A percentile compares a stretch with the other conserved stretches of the same genome.
These are phyloP conservation scores for Aspergillus ostianus DNA, from an alignment of 495 filamentous ascomycete genomes.

Conservation along the genomic window DNA sequence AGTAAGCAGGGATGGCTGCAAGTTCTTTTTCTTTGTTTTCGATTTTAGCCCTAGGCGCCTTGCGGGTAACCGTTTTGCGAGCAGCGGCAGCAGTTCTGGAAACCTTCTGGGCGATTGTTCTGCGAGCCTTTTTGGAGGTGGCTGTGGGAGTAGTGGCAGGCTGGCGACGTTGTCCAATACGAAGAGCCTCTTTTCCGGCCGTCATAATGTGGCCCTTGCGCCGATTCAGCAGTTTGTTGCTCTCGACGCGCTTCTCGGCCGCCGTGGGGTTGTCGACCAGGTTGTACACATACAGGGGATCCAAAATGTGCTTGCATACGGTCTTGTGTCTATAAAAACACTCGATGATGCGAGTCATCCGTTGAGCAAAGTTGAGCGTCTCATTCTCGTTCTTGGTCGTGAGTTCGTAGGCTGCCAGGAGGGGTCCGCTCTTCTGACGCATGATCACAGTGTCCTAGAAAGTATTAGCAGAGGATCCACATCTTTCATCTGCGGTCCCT, in stretches of 20 bases:
- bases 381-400: constrained; percentile 4
- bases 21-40: neutral
- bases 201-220: constrained; percentile 23
- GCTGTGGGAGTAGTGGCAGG: neutral
- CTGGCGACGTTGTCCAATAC: neutral
- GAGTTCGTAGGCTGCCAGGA: constrained; percentile 7
- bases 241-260: constrained; percentile 21
- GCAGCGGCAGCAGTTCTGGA: neutral
- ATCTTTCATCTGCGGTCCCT: neutral
- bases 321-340: constrained; percentile 27
- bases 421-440: constrained; percentile 11
- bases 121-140: constrained; percentile 4
- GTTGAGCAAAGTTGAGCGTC: constrained; percentile 6
- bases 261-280: constrained; percentile 36
- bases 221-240: constrained; percentile 27
- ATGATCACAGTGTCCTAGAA: constrained; percentile 9
- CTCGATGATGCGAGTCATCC: constrained; percentile 13
- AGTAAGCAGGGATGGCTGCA: neutral
- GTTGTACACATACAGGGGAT: constrained; percentile 23
- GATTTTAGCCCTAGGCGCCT: neutral
- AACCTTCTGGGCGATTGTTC: constrained; percentile 1
- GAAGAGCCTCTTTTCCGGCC: constrained; percentile 17
- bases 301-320: constrained; percentile 40
- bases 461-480: neutral
- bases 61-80: neutral